Base-by-base conservation (phyloP, 192 early-diverging fungal species). In the Obelidium mucronatum region DNA sequence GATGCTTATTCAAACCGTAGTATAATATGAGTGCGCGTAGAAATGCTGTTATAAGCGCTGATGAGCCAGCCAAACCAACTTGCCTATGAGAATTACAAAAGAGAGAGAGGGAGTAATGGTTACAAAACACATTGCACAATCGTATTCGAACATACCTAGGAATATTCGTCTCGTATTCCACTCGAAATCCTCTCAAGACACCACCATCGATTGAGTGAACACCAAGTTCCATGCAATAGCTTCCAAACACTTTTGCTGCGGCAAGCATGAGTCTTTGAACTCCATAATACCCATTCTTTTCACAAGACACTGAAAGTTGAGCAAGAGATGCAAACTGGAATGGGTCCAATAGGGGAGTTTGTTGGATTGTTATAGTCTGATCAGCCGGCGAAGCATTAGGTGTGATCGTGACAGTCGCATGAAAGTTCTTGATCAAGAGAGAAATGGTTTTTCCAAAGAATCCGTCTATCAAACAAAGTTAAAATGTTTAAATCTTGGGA, bases 391-490 rank as follows among this genome's bases (percentile, higher is more conserved):
- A 60, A 33, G 79, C 44, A 61, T 90, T 89, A 19, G 88, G 86
- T 17, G 85, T 66, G 11, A 92, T 53, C 19, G 79, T 85, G 3
- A 87, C 79, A 40, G 85, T 68, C 26, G 84, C 88, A 69, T 79
- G 87, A 66, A 87, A 92, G 80, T 92, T 91, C 26, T 80, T 81
- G 60, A 92, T 88, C 22, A 90, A 72, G 2, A 90, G 51, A 15
- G 88, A 90, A 48, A 92, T 84, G 17, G 87, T 89, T 66, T 89
- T 88, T 65, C 90, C 90, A 62, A 81, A 86, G 67, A 88, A 92
- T 2, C 90, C 90, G 79, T 91, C 90, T 64, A 78, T 84, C 0
- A 39, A 37, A 37, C 26, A n/a, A 37, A 17, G 31, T 30, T 36
- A 31, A 37, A 39, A 4, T 36, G 17, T 13, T 15, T 26, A 28